Base-by-base conservation (phyloP, 1,139 yeast genomes). In the Kazachstania sp. region DNA sequence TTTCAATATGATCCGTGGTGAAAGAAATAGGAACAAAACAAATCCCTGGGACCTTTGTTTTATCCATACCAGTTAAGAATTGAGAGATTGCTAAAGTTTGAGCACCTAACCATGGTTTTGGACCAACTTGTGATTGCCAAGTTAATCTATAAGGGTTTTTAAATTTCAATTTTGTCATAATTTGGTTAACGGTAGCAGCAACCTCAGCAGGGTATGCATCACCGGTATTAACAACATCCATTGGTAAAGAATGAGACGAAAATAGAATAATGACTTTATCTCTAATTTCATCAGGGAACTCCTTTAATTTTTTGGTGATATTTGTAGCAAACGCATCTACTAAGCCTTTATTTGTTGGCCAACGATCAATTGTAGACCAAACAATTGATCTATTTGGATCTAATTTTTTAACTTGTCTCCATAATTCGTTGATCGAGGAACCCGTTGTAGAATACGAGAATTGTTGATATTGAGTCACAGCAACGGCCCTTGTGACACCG, bases 71-170 rank as follows among this genome's bases (percentile, higher is more conserved):
- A 49, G 83, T 90, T 49, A 90, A 72, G 54, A 75, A 79, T 49
- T 72, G 77, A 31, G 87, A 83, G 29, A 88, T 86, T 45, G 76
- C 73, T 35, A 84, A 83, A 15, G 98, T 92, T 67, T 87, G 95
- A 1, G 94, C 96, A 35, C 98, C 98, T 43, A 94, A 73, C 99
- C 99, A 92, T 4, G 97, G 92, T 65, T 84, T 86, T 29, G 98
- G 98, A 3, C 99, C 99, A 19, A 92, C 98, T 68, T 94, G 95
- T 1, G 97, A 87, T 71, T 92, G 99, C 96, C 97, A 92, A 16
- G 85, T 86, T 49, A 94, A 77, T 60, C 97, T 76, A 66, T 92
- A 92, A 1, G 95, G 96, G 63, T 88, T 84, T 43, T 73, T 70
- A 66, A 92, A 92, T 28, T 79, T 70, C 55, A 92, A 72, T 55